These are phyloP conservation scores for Sugiyamaella castrensis DNA, from an alignment of 1,139 yeast species.

Conservation along the genomic window DNA sequence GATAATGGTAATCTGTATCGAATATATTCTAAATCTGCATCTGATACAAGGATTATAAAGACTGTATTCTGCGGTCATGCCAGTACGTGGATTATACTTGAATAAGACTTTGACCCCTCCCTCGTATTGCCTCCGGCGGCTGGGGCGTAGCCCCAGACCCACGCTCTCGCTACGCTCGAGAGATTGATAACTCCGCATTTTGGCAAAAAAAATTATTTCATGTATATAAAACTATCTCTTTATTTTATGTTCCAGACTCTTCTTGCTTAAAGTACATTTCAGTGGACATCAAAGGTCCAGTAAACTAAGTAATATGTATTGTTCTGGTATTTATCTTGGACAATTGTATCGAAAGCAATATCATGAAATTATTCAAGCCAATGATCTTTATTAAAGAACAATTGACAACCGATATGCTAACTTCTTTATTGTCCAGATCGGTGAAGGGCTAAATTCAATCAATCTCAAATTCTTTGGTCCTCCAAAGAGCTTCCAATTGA, in stretches of 20 bases:
- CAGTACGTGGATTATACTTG: conserved; percentile 21
- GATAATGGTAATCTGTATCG: conserved; percentile 9
- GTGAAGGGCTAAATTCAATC: no score
- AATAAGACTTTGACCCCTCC: neutral
- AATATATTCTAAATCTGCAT: conserved; percentile 3
- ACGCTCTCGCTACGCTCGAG: no score
- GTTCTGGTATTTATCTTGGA: conserved; percentile 58
- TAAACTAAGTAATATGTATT: conserved; percentile 78
- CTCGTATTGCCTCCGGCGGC: no score
- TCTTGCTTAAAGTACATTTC: conserved; percentile 63
- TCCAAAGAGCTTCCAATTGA: no score
- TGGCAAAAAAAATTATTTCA: no score
- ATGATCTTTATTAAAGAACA: no score
- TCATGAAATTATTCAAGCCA: neutral
- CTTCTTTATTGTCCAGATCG: no score
- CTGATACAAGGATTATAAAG: neutral
- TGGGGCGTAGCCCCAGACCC: no score
- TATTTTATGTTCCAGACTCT: conserved; percentile 61
- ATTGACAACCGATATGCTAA: no score
- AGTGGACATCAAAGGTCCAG: conserved; percentile 45
- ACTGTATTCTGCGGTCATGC: conserved; percentile 23
- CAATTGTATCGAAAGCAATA: conserved; percentile 49
- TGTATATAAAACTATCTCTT: conserved; percentile 1
- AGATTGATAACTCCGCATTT: no score
- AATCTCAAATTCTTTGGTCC: no score